Evolutionary conservation across 192 early-diverging fungal species (phyloP).

Genomic region (Cetraspora pellucida): DNA sequence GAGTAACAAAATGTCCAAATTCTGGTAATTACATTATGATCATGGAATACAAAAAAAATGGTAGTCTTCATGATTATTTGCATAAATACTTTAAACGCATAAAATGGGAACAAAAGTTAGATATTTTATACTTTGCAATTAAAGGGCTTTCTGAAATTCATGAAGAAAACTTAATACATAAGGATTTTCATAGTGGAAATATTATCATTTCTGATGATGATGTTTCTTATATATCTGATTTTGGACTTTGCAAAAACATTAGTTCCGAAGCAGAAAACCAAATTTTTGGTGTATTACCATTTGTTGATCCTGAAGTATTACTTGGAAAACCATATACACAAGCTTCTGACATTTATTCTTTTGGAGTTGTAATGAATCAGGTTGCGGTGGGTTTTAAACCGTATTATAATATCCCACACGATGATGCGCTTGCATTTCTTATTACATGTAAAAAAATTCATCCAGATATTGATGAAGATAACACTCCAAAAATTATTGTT

Average conservation of each 20-base stretch:
- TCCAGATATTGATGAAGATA: not conserved
- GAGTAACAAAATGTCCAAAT: constrained; percentile 1
- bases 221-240: not conserved
- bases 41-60: not conserved
- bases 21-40: constrained; percentile 6
- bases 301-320: constrained; percentile 24
- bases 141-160: not conserved
- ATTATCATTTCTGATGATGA: not conserved
- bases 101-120: not conserved
- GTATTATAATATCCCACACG: constrained; percentile 5
- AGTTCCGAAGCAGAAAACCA: not conserved
- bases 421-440: not conserved
- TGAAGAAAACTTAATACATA: not conserved
- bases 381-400: not conserved
- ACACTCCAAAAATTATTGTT: not conserved
- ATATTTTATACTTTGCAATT: not conserved
- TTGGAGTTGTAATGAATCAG: constrained; percentile 15
- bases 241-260: constrained; percentile 6
- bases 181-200: constrained; percentile 25
- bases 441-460: not conserved
- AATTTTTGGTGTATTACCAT: constrained; percentile 27
- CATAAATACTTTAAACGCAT: not conserved
- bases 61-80: not conserved
- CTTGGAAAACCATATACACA: not conserved
- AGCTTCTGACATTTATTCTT: constrained; percentile 29